A percentile compares a stretch with the other conserved stretches of the same genome.
These are phyloP conservation scores for Trametes polyzona DNA, from an alignment of 1,284 basidiomycete species.

Conservation along the genomic window DNA sequence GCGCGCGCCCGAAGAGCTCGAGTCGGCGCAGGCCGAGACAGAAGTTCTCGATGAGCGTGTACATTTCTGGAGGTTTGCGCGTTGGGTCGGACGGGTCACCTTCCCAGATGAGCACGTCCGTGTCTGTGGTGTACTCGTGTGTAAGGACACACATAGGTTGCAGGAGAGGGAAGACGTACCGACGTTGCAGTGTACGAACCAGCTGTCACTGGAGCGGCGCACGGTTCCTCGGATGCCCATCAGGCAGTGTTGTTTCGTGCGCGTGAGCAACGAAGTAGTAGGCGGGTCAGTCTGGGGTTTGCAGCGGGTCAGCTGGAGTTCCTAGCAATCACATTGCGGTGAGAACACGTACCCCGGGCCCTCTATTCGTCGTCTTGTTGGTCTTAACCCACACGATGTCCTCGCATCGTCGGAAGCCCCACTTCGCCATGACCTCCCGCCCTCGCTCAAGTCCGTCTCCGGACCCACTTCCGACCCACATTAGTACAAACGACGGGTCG, in stretches of 20 bases:
- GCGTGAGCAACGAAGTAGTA: slow-evolving; percentile 81
- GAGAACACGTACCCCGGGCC: slow-evolving; percentile 62
- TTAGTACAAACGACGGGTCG: slow-evolving; percentile 91
- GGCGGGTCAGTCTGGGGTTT: slow-evolving; percentile 71
- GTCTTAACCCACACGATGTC: slow-evolving; percentile 98
- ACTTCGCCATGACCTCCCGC: slow-evolving; percentile 87
- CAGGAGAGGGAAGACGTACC: slow-evolving; percentile 49
- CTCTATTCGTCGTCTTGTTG: slow-evolving; percentile 70
- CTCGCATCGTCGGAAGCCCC: slow-evolving; percentile 96
- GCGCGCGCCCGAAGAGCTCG: slow-evolving; percentile 84
- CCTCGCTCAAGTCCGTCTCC: slow-evolving; percentile 92
- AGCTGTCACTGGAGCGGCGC: slow-evolving; percentile 88
- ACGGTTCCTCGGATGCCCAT: slow-evolving; percentile 99
- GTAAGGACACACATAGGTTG: background rate
- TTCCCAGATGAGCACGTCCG: slow-evolving; percentile 96
- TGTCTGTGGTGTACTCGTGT: slow-evolving; percentile 62
- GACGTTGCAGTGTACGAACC: slow-evolving; percentile 98
- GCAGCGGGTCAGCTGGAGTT: background rate
- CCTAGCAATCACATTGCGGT: too few species aligned
- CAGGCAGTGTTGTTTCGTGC: slow-evolving; percentile 94
- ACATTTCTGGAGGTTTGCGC: slow-evolving; percentile 92
- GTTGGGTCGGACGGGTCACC: slow-evolving; percentile 80
- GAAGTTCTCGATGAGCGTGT: slow-evolving; percentile 96
- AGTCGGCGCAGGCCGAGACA: slow-evolving; percentile 92
- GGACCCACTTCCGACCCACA: slow-evolving; percentile 95